Conservation (phyloP, 179 eudicot species). For the Beta corolliflora region DNA sequence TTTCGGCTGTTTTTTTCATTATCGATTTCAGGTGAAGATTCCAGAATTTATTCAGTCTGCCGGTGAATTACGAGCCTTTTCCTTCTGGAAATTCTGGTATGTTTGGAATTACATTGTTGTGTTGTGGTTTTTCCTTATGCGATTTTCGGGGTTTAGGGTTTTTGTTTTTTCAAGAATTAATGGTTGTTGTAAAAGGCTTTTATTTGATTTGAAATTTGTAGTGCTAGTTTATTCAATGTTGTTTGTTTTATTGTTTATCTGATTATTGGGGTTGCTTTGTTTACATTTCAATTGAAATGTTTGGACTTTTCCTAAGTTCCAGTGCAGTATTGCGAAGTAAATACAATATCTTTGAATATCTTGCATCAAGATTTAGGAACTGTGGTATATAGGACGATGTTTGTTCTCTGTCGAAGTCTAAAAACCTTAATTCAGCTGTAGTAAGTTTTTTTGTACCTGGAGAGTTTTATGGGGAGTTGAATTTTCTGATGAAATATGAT, state of each 20-base stretch:
- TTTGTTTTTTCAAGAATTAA: background rate
- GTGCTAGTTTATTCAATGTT: background rate
- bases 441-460: background rate
- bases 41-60: slow-evolving; percentile 18
- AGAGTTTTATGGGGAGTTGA: background rate
- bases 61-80: slow-evolving; percentile 39
- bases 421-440: background rate
- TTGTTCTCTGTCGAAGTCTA: background rate
- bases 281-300: background rate
- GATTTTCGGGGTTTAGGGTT: slow-evolving; percentile 24
- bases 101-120: background rate
- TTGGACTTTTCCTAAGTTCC: background rate
- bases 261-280: background rate
- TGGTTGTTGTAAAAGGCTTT: background rate
- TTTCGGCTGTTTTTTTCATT: slow-evolving; percentile 2
- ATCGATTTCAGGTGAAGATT: slow-evolving; percentile 9
- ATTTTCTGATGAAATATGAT: background rate
- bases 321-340: too few species aligned
- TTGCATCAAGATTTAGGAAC: background rate
- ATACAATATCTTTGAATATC: background rate
- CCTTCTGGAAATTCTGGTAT: slow-evolving; percentile 35
- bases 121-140: background rate
- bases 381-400: background rate
- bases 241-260: background rate
- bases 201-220: background rate